Base-by-base conservation (phyloP, 306 rosid species). In the Castanea mollissima region DNA sequence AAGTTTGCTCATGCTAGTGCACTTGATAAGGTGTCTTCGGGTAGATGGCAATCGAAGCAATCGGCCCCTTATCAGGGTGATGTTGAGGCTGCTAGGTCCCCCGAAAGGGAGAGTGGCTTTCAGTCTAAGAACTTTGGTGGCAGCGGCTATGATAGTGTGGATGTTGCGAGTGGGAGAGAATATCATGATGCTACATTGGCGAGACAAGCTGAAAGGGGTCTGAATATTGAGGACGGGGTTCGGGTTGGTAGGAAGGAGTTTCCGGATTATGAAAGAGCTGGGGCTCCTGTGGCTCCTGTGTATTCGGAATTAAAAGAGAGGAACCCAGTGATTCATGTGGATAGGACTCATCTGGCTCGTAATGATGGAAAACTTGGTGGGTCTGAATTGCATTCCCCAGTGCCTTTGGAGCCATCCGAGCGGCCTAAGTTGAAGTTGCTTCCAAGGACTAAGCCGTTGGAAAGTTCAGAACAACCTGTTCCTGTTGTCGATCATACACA, bases 1-100 rank as follows among this genome's bases (percentile, higher is more conserved):
- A 96, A 91, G 90, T 76, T 96, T 87, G 98, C 94, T 71, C 88
- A 92, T 83, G 96, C 96, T 0, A 96, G 98, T 85, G 93, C 99
- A 3, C 87, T 93, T 46, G 98, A 93, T 59, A 96, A 93, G 96
- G 97, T 93, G 75, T 89, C 96, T 41, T 96, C 99, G 1, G 99
- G 98, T 54, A 85, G 97, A 78, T 96, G 99, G 99, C 98, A 96
- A 71, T 91, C 96, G 0, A 92, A 92, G 89, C 76, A 41, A 46
- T 60, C 90, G 0, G 75, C 76, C 16, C 85, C 83, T 71, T 85
- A 83, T 86, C 96, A 90, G 89, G 60, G 89, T 4, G 94, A 91
- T 71, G 80, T 72, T 55, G 93, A 89, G 83, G 84, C 77, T 81
- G 81, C 77, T 32, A 85, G 86, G 77, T 80, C 93, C 59, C 73